Base-by-base conservation (phyloP, 345 rosid genomes). In the Chamaenerion angustifolium region DNA sequence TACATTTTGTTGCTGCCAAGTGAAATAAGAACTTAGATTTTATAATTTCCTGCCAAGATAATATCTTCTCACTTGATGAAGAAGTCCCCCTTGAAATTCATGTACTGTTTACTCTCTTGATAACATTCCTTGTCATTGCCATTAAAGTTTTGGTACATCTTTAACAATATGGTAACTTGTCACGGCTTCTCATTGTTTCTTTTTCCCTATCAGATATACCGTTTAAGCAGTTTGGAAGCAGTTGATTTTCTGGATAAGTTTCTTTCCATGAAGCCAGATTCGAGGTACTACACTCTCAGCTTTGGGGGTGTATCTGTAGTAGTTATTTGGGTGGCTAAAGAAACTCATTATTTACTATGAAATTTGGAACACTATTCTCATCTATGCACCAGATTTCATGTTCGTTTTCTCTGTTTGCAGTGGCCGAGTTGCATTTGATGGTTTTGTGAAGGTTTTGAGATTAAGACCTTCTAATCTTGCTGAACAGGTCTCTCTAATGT, bases 251-350 rank as follows among this genome's bases (percentile, higher is more conserved):
- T 87, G 60, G 94, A 80, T 19, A 92, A 71, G 73, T 92, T 78
- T 73, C 75, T 75, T 19, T 72, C 80, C 45, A 92, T 87, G 98
- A 80, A 80, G 63, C 98, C 98, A 8, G 80, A 87, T 53, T 15
- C 76, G 42, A 80, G 96, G 98, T 92, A 74, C 41, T 43, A 3
- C n/a, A n/a, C 1, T n/a, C n/a, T n/a, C n/a, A n/a, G n/a, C n/a
- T n/a, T n/a, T n/a, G n/a, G n/a, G n/a, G 27, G 27, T 23, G 27
- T 23, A 23, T 23, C 18, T 49, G 52, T 49, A 16, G 18, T n/a
- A 49, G 27, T 23, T 31, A 31, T 31, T 31, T 31, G 0, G 37
- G 37, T 31, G 6, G 8, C 6, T 31, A 31, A 3, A 3, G 37
- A 31, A 31, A 31, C 10, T 31, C 37, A 31, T 5, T 31, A 31